A percentile compares a stretch with the other conserved stretches of the same genome.
These are phyloP conservation scores for Chlorella sorokiniana DNA, from an alignment of 139 green algal genomes.

Conservation along the genomic window DNA sequence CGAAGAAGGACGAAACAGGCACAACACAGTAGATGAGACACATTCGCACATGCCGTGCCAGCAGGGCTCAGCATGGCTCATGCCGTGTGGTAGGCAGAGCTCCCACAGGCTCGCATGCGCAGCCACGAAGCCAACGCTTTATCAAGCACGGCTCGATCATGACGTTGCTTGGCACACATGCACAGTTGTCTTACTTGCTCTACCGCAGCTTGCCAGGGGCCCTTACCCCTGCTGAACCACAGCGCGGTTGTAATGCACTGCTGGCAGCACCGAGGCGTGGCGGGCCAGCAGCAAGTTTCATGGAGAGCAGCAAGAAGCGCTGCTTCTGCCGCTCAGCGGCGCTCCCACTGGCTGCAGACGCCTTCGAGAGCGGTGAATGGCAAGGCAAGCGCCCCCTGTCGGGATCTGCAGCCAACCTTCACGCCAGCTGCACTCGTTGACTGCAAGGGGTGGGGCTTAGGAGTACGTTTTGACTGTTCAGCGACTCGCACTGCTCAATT, in stretches of 20 bases:
- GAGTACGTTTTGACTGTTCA: too few species aligned
- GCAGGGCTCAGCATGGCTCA: too few species aligned
- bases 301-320: neutral
- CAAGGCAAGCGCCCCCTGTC: too few species aligned
- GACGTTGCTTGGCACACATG: neutral
- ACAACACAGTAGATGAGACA: too few species aligned
- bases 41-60: too few species aligned
- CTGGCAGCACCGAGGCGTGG: neutral
- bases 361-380: neutral
- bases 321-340: neutral
- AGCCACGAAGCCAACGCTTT: neutral
- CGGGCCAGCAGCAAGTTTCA: neutral
- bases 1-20: too few species aligned
- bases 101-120: too few species aligned
- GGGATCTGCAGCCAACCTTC: too few species aligned
- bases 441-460: too few species aligned
- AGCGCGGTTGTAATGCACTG: neutral
- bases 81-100: too few species aligned
- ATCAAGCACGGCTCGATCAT: neutral
- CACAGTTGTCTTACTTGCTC: neutral
- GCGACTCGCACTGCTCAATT: too few species aligned
- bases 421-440: too few species aligned
- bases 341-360: neutral
- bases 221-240: slow-evolving; percentile 1
- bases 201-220: neutral